Base-by-base conservation (phyloP, 306 rosid species). In the Sindora glabra region DNA sequence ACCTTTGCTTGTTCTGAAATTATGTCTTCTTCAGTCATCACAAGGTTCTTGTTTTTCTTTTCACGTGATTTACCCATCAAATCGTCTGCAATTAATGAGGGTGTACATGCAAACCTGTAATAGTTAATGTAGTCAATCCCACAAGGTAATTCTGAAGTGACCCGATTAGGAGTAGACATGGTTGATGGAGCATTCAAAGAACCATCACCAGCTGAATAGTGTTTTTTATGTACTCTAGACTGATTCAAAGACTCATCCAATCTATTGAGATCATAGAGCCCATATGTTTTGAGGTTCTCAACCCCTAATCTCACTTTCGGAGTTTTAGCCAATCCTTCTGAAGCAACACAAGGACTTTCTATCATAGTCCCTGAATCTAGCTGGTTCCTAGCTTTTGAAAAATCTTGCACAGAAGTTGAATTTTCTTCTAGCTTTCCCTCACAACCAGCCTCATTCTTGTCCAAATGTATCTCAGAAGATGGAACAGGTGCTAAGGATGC, bases 51-150 rank as follows among this genome's bases (percentile, higher is more conserved):
- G 61, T 80, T 84, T 55, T 54, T 79, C 69, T 80, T 89, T 25
- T 82, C 90, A 15, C 86, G 56, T 33, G 72, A 64, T 69, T 86
- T 85, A 59, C 71, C 48, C 68, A 59, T 62, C 44, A 86, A 78
- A 77, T 86, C 95, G 52, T 74, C 88, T 3, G 81, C 88, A 68
- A 86, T 74, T 37, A 69, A 77, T 27, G 90, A 82, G 59, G 95
- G 90, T 9, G 77, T 76, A 70, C 78, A 81, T 36, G 95, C 96
- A 77, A 89, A 86, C 69, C 75, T 69, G 61, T 92, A 86, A 61
- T 66, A 78, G 81, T 92, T 92, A 39, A 64, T 41, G 74, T 92
- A 92, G 63, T 68, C 70, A 64, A 42, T 52, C 64, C 49, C 78
- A 70, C 10, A 33, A 21, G 73, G 71, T 37, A 41, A 45, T 14